Percentiles rank a stretch among this genome's conserved stretches.
Conservation (phyloP, 176 grass and related monocot genomes). For the Guadua angustifolia region DNA sequence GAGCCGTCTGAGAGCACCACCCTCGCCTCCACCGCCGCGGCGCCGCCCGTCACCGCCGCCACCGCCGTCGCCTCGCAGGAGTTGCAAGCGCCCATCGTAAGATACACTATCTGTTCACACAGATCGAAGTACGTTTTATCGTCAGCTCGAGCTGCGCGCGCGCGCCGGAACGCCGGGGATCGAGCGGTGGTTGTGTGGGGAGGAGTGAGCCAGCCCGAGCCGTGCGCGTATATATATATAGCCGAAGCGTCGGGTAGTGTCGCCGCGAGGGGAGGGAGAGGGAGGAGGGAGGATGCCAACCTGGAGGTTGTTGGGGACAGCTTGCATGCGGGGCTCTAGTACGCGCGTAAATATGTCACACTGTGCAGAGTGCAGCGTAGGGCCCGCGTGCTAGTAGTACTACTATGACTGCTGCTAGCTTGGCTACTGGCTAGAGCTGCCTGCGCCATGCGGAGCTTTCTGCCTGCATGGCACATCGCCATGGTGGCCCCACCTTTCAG, state of each 20-base stretch:
- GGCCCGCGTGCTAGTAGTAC: background rate
- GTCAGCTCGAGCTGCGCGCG: background rate
- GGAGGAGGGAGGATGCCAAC: conserved; percentile 52
- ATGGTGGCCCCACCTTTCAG: background rate
- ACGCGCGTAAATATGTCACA: conserved; percentile 40
- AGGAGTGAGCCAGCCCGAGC: background rate
- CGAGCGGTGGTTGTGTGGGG: background rate
- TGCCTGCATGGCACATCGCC: conserved; percentile 15
- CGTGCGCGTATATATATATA: conserved; percentile 25
- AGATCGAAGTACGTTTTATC: background rate
- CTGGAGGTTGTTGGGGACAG: conserved; percentile 86
- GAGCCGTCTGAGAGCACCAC: conserved; percentile 66
- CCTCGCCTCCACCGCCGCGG: conserved; percentile 44
- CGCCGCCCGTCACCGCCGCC: conserved; percentile 33
- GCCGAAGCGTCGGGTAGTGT: conserved; percentile 42
- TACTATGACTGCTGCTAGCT: no score
- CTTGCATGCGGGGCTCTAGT: conserved; percentile 54
- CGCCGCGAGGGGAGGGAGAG: background rate
- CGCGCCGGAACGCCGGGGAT: background rate
- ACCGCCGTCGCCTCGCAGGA: conserved; percentile 72
- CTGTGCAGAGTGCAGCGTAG: background rate
- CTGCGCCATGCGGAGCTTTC: no score
- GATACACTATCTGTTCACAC: background rate
- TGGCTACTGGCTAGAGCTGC: no score
- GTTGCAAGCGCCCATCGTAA: conserved; percentile 72